Percentiles rank a stretch among this genome's conserved stretches.
These are phyloP conservation scores for Vanrija sp. DNA, from an alignment of 1,284 basidiomycete species.

Conservation along the genomic window DNA sequence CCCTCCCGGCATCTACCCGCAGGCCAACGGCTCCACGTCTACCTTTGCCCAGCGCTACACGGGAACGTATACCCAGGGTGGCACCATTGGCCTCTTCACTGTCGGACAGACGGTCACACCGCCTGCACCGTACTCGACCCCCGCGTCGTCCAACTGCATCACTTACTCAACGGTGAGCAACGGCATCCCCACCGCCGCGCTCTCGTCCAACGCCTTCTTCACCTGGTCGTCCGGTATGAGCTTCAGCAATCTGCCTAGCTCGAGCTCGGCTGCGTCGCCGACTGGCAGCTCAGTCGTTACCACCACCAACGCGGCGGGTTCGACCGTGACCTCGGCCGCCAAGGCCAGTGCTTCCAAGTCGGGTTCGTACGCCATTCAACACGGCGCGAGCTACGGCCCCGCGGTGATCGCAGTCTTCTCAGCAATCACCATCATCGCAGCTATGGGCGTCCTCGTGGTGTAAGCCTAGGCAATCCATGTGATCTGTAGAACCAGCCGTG, in stretches of 20 bases:
- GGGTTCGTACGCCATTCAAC: neutral
- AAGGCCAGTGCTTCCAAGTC: constrained; percentile 32
- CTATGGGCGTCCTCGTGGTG: constrained; percentile 37
- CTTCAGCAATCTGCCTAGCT: neutral
- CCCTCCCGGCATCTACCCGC: constrained; percentile 48
- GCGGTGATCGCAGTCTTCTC: constrained; percentile 22
- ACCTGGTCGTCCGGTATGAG: constrained; percentile 9
- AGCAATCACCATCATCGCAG: constrained; percentile 31
- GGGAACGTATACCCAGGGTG: constrained; percentile 39
- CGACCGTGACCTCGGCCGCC: constrained; percentile 16
- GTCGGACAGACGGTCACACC: constrained; percentile 48
- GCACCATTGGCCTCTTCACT: constrained; percentile 30
- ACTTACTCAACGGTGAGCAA: constrained; percentile 46
- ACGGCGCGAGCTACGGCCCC: constrained; percentile 19
- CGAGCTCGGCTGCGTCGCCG: neutral
- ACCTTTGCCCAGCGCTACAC: constrained; percentile 51
- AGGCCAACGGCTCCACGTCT: constrained; percentile 40
- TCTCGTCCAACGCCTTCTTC: constrained; percentile 19
- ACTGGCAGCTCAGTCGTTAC: neutral
- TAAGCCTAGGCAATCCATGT: constrained; percentile 16
- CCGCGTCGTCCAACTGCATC: constrained; percentile 46
- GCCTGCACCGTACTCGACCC: constrained; percentile 36
- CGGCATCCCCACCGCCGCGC: constrained; percentile 26
- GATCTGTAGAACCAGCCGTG: too few relatives aligned
- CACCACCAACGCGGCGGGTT: neutral